phyloP scores from a whole-genome alignment of 208 protist species.

The Trichomonas vaginalis region DNA sequence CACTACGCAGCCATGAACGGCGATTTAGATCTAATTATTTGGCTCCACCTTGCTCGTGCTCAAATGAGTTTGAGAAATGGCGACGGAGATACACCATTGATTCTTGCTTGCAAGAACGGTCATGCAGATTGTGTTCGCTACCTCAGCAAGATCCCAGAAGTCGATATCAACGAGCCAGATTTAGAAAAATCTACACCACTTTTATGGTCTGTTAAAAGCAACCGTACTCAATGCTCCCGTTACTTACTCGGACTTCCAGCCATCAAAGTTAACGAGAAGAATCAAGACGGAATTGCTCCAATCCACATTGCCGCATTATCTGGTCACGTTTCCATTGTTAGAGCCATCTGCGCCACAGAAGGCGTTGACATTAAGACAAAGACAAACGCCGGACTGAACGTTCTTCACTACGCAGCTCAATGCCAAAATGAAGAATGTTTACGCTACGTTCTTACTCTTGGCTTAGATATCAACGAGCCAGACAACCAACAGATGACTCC shows the following conservation, averaged over 20 bases:
- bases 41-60: neutral
- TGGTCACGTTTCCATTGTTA: neutral
- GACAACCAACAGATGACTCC: neutral
- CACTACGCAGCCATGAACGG: conserved; percentile 4
- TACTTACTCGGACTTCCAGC: neutral
- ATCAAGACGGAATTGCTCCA: neutral
- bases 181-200: neutral
- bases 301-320: neutral
- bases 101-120: neutral
- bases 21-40: neutral
- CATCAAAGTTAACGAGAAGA: neutral
- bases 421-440: neutral
- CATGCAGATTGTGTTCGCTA: neutral
- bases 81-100: neutral
- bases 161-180: neutral
- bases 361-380: neutral
- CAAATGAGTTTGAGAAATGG: neutral
- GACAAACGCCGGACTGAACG: neutral
- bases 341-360: neutral
- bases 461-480: neutral
- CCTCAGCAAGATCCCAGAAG: neutral
- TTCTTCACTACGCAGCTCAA: neutral
- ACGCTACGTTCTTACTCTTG: neutral
- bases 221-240: neutral
- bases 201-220: neutral